Evolutionary conservation across 2,329 filamentous ascomycete species (phyloP).

Genomic region (Stachybotrys chlorohalonatus): DNA sequence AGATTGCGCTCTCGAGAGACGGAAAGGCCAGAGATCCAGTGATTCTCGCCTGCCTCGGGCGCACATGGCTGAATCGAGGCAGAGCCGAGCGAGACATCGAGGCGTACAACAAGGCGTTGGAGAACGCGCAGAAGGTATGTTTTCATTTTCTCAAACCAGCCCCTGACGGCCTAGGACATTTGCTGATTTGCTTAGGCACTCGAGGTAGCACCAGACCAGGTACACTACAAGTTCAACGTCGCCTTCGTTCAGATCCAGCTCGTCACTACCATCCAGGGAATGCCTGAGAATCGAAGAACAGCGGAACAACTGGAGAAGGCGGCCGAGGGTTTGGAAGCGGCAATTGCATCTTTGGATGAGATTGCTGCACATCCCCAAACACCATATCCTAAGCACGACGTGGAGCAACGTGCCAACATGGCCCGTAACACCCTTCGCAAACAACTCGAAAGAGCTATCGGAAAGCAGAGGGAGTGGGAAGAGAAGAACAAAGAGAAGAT

Average conservation of each 20-base stretch:
- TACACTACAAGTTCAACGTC: slow-evolving; percentile 94
- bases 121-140: slow-evolving; percentile 54
- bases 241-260: slow-evolving; percentile 96
- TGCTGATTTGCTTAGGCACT: slow-evolving; percentile 48
- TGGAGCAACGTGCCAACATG: slow-evolving; percentile 96
- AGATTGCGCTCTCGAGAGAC: slow-evolving; percentile 72
- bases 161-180: not conserved
- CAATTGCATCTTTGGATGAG: slow-evolving; percentile 63
- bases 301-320: slow-evolving; percentile 75
- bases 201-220: slow-evolving; percentile 68
- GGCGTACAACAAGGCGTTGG: slow-evolving; percentile 46
- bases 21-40: slow-evolving; percentile 63
- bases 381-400: slow-evolving; percentile 81
- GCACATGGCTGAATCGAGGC: slow-evolving; percentile 77
- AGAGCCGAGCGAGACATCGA: slow-evolving; percentile 52
- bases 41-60: slow-evolving; percentile 77
- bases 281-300: slow-evolving; percentile 69
- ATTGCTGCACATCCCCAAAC: slow-evolving; percentile 56
- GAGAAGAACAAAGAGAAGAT: slow-evolving; percentile 86
- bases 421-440: slow-evolving; percentile 88
- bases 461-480: slow-evolving; percentile 84
- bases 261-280: slow-evolving; percentile 66
- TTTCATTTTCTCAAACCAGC: not conserved
- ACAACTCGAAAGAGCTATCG: slow-evolving; percentile 78
- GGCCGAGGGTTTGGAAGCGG: slow-evolving; percentile 70